phyloP scores from a whole-genome alignment of 257 asterid genomes.

The Solanum bukasovii region DNA sequence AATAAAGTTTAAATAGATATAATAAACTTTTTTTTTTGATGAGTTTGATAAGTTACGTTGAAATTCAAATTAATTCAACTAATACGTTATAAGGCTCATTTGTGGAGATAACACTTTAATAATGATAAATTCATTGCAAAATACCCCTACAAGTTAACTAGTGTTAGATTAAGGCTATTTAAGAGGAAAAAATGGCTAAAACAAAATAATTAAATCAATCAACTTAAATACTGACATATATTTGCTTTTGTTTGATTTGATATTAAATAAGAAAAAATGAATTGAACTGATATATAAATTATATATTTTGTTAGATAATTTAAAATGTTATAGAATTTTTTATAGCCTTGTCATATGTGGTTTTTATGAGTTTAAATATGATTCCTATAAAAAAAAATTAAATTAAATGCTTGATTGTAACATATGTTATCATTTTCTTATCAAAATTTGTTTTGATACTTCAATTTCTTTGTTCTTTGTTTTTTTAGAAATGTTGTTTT shows the following conservation, averaged over 20 bases:
- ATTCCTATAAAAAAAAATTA: too few relatives aligned
- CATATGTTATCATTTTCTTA: not conserved
- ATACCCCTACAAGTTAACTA: not conserved
- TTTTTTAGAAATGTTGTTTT: not conserved
- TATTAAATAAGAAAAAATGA: not conserved
- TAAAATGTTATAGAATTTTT: not conserved
- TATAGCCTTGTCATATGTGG: not conserved
- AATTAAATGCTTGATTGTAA: not conserved
- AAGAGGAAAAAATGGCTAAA: not conserved
- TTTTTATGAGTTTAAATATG: not conserved
- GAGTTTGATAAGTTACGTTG: not conserved
- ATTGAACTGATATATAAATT: not conserved
- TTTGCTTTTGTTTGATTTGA: not conserved
- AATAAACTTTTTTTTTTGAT: not conserved
- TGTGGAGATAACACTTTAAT: not conserved
- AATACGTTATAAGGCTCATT: not conserved
- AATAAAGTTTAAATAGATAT: not conserved
- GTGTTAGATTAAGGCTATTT: not conserved
- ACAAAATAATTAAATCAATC: not conserved
- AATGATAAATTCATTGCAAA: not conserved
- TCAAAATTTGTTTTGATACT: not conserved
- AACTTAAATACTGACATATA: not conserved
- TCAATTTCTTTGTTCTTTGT: not conserved
- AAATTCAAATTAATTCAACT: not conserved
- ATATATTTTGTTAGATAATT: not conserved